Conservation (phyloP, 2,329 filamentous ascomycete genomes). For the Cladosporium sp. region DNA sequence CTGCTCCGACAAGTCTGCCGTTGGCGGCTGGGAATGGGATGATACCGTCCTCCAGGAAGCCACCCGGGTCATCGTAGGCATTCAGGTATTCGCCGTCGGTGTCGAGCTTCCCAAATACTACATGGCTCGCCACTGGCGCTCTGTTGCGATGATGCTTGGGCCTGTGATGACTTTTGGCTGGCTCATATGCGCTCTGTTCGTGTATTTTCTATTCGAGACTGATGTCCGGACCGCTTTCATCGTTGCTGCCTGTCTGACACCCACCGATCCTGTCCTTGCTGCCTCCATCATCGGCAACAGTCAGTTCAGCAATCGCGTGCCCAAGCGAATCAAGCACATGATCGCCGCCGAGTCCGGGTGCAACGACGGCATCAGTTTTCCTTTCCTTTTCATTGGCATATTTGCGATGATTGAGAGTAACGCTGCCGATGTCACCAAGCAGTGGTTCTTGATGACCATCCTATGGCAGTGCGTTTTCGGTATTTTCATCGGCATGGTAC, state of each 20-base stretch:
- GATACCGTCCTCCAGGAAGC: conserved; percentile 39
- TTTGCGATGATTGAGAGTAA: conserved; percentile 39
- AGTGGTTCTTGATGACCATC: conserved; percentile 51
- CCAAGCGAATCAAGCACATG: conserved; percentile 47
- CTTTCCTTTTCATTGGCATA: conserved; percentile 52
- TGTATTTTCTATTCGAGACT: conserved; percentile 43
- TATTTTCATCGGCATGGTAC: conserved; percentile 41
- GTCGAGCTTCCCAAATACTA: conserved; percentile 40
- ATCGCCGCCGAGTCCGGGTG: conserved; percentile 52
- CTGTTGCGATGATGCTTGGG: conserved; percentile 45
- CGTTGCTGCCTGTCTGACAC: conserved; percentile 52
- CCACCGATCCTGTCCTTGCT: conserved; percentile 53
- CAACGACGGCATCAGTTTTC: conserved; percentile 54
- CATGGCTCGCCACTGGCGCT: conserved; percentile 49
- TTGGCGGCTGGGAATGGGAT: conserved; percentile 38
- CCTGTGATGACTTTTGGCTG: conserved; percentile 50
- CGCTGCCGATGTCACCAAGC: conserved; percentile 39
- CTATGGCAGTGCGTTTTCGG: conserved; percentile 53
- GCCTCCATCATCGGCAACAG: conserved; percentile 51
- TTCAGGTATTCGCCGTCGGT: conserved; percentile 37
- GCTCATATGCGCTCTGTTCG: conserved; percentile 45
- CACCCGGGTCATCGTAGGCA: conserved; percentile 44
- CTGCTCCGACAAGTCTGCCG: conserved; percentile 17
- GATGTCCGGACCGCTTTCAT: conserved; percentile 44
- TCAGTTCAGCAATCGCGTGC: conserved; percentile 49